phyloP scores from a whole-genome alignment of 1,139 yeast genomes.

The Saccharomyces pastorianus region DNA sequence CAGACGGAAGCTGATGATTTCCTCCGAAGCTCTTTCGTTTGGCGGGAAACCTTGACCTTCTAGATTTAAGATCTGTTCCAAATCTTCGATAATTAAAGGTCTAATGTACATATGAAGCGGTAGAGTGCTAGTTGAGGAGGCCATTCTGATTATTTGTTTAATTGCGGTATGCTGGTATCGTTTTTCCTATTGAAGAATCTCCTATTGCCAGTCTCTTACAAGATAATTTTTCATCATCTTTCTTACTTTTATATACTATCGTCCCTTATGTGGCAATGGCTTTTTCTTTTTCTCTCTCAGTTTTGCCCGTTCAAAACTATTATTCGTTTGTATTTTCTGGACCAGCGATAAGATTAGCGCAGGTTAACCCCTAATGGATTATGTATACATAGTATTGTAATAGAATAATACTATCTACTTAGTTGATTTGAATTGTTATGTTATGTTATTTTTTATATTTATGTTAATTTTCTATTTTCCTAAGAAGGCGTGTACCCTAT shows the following conservation, averaged over 20 bases:
- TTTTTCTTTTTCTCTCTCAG: neutral
- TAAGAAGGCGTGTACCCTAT: slow-evolving; percentile 3
- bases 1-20: slow-evolving; percentile 61
- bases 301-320: neutral
- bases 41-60: slow-evolving; percentile 67
- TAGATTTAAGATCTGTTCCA: slow-evolving; percentile 51
- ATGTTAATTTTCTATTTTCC: neutral
- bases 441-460: too few species aligned
- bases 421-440: too few species aligned
- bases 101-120: slow-evolving; percentile 71
- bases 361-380: neutral
- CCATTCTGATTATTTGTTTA: slow-evolving; percentile 1
- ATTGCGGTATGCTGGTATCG: neutral
- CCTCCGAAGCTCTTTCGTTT: slow-evolving; percentile 56
- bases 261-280: neutral
- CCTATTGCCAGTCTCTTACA: neutral
- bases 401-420: neutral
- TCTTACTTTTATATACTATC: neutral
- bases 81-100: slow-evolving; percentile 67
- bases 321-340: neutral
- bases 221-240: neutral
- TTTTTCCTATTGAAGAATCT: neutral
- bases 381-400: neutral
- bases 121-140: slow-evolving; percentile 24
- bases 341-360: neutral